phyloP scores from a whole-genome alignment of 176 grass and related monocot genomes.

The Thinopyrum elongatum region DNA sequence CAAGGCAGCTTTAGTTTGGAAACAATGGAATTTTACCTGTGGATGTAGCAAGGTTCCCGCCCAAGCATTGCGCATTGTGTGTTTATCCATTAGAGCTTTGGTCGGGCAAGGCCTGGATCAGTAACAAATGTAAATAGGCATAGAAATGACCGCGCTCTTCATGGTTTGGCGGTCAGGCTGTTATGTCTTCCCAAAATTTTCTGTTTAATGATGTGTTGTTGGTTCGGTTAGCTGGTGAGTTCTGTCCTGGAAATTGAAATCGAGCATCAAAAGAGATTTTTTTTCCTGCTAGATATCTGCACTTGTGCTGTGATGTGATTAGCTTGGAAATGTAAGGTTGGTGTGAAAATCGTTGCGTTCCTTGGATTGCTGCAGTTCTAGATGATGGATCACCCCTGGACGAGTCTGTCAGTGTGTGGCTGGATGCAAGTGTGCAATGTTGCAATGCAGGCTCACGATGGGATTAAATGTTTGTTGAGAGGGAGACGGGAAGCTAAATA shows the following conservation, averaged over 20 bases:
- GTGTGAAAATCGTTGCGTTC: neutral
- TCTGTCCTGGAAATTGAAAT: neutral
- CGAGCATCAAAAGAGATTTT: neutral
- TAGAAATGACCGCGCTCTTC: constrained; percentile 30
- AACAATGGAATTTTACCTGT: neutral
- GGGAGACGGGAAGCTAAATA: neutral
- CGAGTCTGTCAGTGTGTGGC: neutral
- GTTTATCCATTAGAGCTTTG: constrained; percentile 13
- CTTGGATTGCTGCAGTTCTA: neutral
- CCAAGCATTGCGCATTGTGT: constrained; percentile 1
- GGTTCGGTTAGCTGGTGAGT: neutral
- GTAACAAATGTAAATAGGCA: constrained; percentile 42
- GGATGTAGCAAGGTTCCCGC: constrained; percentile 23
- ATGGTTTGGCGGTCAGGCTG: constrained; percentile 5
- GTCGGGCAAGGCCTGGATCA: constrained; percentile 17
- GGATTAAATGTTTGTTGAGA: neutral
- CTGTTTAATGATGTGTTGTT: neutral
- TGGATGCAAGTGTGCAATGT: neutral
- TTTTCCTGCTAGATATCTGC: neutral
- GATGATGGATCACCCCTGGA: neutral
- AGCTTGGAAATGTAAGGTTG: neutral
- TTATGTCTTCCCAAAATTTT: neutral
- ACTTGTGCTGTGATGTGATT: neutral
- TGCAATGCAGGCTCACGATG: neutral
- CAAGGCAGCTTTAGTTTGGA: neutral